phyloP scores from a whole-genome alignment of 495 filamentous ascomycete species.

The Lepidopterella palustris region DNA sequence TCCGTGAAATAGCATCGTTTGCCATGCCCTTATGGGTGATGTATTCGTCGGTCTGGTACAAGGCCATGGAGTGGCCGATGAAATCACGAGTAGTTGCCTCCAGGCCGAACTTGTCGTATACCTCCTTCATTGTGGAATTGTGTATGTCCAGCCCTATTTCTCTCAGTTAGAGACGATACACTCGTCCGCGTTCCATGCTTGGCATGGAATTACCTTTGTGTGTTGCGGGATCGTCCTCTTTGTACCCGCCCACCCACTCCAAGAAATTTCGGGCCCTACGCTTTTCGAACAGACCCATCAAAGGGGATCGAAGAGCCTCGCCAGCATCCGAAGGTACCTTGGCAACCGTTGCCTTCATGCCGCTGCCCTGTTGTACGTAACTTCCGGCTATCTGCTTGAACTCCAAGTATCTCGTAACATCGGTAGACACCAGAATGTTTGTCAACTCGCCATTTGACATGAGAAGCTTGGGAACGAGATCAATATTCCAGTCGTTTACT shows the following conservation, averaged over 20 bases:
- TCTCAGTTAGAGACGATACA: background rate
- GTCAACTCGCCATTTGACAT: conserved; percentile 99
- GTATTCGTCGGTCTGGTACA: conserved; percentile 85
- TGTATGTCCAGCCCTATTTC: conserved; percentile 68
- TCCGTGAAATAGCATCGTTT: conserved; percentile 82
- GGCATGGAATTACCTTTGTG: conserved; percentile 63
- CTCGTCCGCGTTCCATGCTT: background rate
- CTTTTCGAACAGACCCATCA: conserved; percentile 98
- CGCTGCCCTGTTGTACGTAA: conserved; percentile 85
- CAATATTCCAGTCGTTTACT: conserved; percentile 99
- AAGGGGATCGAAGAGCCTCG: conserved; percentile 83
- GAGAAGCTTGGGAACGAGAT: conserved; percentile 93
- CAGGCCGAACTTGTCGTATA: conserved; percentile 95
- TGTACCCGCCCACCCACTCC: conserved; percentile 91
- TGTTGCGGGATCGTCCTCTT: conserved; percentile 71
- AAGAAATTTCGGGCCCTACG: conserved; percentile 92
- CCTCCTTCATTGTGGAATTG: conserved; percentile 84
- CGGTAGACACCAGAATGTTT: conserved; percentile 93
- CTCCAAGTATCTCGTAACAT: conserved; percentile 94
- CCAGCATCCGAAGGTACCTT: conserved; percentile 92
- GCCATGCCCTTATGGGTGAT: conserved; percentile 65
- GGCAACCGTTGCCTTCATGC: conserved; percentile 77
- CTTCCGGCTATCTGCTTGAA: conserved; percentile 98
- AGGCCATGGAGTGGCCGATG: conserved; percentile 95
- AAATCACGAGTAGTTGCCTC: conserved; percentile 92